A percentile compares a stretch with the other conserved stretches of the same genome.
Evolutionary conservation across 2,329 filamentous ascomycete genomes (phyloP).

Genomic region (Fusarium denticulatum): DNA sequence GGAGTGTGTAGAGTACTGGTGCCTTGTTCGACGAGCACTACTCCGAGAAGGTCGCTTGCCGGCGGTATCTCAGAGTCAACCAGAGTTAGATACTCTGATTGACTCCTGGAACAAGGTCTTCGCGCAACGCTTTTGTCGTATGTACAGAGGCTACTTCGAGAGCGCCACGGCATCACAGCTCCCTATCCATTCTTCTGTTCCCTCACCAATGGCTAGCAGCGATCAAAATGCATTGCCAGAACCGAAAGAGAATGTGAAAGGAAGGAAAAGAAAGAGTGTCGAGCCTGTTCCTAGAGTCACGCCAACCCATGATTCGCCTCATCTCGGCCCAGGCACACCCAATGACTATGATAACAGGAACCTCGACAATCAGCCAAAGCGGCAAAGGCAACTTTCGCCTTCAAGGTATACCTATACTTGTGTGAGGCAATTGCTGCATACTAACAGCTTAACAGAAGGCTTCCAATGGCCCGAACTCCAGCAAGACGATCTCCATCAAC

Average conservation of each 20-base stretch:
- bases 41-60: not conserved
- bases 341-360: no score
- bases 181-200: fast-evolving
- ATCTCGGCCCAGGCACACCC: not conserved
- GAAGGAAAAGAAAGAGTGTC: not conserved
- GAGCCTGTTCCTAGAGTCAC: not conserved
- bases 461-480: fast-evolving
- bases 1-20: not conserved
- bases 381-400: not conserved
- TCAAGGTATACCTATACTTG: not conserved
- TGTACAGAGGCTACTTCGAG: not conserved
- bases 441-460: not conserved
- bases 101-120: not conserved
- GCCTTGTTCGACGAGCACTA: fast-evolving
- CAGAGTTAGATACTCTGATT: not conserved
- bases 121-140: fast-evolving
- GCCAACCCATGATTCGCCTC: fast-evolving
- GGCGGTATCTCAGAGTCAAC: fast-evolving
- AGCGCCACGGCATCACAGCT: fast-evolving
- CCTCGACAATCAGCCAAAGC: not conserved
- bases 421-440: not conserved
- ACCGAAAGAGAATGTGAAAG: fast-evolving
- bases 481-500: fast-evolving
- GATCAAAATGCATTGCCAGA: not conserved
- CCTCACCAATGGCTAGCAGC: fast-evolving